Conservation (phyloP, 495 filamentous ascomycete species). For the Penicillium coffeae region DNA sequence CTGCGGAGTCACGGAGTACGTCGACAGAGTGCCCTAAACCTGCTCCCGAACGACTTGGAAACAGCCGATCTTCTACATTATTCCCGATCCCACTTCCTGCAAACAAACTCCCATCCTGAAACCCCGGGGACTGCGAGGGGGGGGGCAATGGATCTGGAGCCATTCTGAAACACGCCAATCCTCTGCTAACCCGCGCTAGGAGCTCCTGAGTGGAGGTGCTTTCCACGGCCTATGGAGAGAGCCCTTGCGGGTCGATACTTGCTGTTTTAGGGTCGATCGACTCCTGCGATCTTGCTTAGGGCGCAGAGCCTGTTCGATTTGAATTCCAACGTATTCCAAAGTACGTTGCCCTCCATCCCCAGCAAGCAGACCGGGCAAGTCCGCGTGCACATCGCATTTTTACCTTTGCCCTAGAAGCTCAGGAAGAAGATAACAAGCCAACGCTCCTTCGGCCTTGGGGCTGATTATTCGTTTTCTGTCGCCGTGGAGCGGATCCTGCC, state of each 20-base stretch:
- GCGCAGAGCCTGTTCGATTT: not conserved
- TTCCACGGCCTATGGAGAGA: slow-evolving; percentile 8
- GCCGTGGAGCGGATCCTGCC: no score
- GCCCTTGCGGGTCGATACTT: slow-evolving; percentile 6
- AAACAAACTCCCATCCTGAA: slow-evolving; percentile 17
- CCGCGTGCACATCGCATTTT: not conserved
- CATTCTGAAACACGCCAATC: slow-evolving; percentile 26
- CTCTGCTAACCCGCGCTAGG: slow-evolving; percentile 18
- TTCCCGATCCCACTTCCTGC: no score
- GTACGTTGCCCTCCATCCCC: not conserved
- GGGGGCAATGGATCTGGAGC: slow-evolving; percentile 20
- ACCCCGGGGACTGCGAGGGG: slow-evolving; percentile 11
- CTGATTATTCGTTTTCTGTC: no score
- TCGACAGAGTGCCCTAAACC: no score
- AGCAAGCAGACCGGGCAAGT: no score
- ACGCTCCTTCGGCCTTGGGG: no score
- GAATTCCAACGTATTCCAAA: slow-evolving; percentile 2
- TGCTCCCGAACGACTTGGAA: no score
- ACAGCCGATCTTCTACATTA: no score
- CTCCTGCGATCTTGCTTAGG: not conserved
- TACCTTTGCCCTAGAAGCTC: not conserved
- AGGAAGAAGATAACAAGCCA: not conserved
- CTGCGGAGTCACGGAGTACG: no score
- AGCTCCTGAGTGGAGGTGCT: slow-evolving; percentile 7
- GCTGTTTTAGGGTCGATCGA: slow-evolving; percentile 6